These are phyloP conservation scores for Hibiscus mutabilis DNA, from an alignment of 345 rosid species.

Conservation along the genomic window DNA sequence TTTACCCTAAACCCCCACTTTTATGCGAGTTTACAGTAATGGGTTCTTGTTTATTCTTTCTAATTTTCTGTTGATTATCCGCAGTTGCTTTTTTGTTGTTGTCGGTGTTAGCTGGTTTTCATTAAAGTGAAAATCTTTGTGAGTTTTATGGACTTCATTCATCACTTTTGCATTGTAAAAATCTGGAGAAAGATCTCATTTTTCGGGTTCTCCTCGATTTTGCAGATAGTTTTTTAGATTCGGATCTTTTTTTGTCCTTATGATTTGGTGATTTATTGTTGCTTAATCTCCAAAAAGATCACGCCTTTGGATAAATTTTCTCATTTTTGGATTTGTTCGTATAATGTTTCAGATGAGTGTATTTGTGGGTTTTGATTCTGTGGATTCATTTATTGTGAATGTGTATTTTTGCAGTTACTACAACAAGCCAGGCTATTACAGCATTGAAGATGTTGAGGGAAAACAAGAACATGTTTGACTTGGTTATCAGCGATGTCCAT, in stretches of 20 bases:
- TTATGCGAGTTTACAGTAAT: too few species aligned
- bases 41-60: too few species aligned
- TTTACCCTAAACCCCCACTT: not conserved
- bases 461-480: constrained; percentile 59
- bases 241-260: constrained; percentile 9
- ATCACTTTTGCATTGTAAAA: not conserved
- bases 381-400: too few species aligned
- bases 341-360: too few species aligned
- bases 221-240: constrained; percentile 2
- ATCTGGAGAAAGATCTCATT: not conserved
- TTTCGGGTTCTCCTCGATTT: not conserved
- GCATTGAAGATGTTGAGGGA: constrained; percentile 66
- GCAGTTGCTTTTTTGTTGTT: constrained; percentile 8
- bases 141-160: not conserved
- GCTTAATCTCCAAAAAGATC: too few species aligned
- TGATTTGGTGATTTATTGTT: too few species aligned
- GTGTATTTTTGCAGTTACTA: constrained; percentile 76
- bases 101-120: not conserved
- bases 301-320: too few species aligned
- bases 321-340: too few species aligned
- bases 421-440: constrained; percentile 43
- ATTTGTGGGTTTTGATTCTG: too few species aligned
- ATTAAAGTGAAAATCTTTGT: not conserved
- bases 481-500: constrained; percentile 69
- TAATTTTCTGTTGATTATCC: too few species aligned